These are phyloP conservation scores for Leccinum arenicola DNA, from an alignment of 768 basidiomycete species.

Conservation along the genomic window DNA sequence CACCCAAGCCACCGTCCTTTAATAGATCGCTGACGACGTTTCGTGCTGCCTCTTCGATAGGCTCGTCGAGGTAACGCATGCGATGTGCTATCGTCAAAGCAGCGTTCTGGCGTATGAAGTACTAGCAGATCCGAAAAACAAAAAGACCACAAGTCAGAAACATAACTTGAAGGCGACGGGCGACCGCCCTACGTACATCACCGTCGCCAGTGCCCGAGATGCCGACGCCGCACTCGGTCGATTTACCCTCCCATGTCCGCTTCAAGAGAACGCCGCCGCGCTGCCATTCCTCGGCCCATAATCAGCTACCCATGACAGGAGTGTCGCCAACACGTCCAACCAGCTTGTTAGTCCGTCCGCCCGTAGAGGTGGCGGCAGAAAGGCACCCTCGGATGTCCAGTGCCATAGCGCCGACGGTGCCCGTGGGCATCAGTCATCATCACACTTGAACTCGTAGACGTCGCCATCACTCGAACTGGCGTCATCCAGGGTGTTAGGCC, in stretches of 20 bases:
- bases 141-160: background rate
- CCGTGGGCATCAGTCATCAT: slow-evolving; percentile 50
- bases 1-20: slow-evolving; percentile 62
- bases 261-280: slow-evolving; percentile 31
- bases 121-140: slow-evolving; percentile 39
- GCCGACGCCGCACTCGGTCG: slow-evolving; percentile 49
- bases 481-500: slow-evolving; percentile 8
- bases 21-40: slow-evolving; percentile 57
- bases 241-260: slow-evolving; percentile 39
- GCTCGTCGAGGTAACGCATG: slow-evolving; percentile 57
- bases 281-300: slow-evolving; percentile 83
- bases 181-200: slow-evolving; percentile 64
- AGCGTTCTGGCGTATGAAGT: slow-evolving; percentile 71
- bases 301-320: slow-evolving; percentile 72
- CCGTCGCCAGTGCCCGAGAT: slow-evolving; percentile 86
- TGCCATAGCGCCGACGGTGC: slow-evolving; percentile 85
- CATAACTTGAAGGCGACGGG: background rate
- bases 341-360: slow-evolving; percentile 80
- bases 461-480: slow-evolving; percentile 4
- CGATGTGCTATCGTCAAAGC: slow-evolving; percentile 65
- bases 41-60: slow-evolving; percentile 53
- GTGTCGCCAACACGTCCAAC: slow-evolving; percentile 84
- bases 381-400: slow-evolving; percentile 75
- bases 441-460: slow-evolving; percentile 1
- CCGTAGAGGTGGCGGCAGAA: slow-evolving; percentile 72